Evolutionary conservation across 768 basidiomycete species (phyloP).

Genomic region (Tylopilus intermedius): DNA sequence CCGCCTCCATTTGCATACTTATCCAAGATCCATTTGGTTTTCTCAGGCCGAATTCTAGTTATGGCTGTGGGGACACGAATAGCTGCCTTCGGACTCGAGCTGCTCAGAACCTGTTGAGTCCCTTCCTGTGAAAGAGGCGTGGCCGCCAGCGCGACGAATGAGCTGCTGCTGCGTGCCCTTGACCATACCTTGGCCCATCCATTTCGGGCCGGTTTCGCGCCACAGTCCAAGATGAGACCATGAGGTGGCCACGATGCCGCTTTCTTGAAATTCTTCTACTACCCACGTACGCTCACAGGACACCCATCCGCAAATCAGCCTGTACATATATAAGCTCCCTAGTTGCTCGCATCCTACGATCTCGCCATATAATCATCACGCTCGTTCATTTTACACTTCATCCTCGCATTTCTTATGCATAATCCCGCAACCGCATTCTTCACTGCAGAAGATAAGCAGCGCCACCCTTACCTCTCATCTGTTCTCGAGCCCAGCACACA

Average conservation of each 20-base stretch:
- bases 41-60: slow-evolving; percentile 18
- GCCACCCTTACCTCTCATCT: slow-evolving; percentile 36
- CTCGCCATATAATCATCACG: slow-evolving; percentile 14
- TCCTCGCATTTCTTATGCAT: slow-evolving; percentile 23
- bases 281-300: slow-evolving; percentile 20
- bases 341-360: slow-evolving; percentile 11
- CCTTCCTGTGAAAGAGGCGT: slow-evolving; percentile 22
- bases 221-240: slow-evolving; percentile 29
- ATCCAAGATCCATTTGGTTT: slow-evolving; percentile 20
- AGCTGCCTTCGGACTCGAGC: slow-evolving; percentile 19
- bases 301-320: slow-evolving; percentile 24
- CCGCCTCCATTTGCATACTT: slow-evolving; percentile 11
- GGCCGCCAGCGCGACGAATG: slow-evolving; percentile 15
- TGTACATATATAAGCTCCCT: slow-evolving; percentile 34
- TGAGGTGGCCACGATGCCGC: slow-evolving; percentile 34
- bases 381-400: slow-evolving; percentile 14
- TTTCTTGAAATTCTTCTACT: slow-evolving; percentile 21
- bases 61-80: slow-evolving; percentile 26
- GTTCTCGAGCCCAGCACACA: slow-evolving; percentile 38
- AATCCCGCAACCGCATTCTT: slow-evolving; percentile 30
- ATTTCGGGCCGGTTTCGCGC: slow-evolving; percentile 29
- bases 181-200: slow-evolving; percentile 22
- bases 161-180: slow-evolving; percentile 26
- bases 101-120: slow-evolving; percentile 9
- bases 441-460: slow-evolving; percentile 36